phyloP scores from a whole-genome alignment of 768 basidiomycete species.

The Kwoniella heveanensis region DNA sequence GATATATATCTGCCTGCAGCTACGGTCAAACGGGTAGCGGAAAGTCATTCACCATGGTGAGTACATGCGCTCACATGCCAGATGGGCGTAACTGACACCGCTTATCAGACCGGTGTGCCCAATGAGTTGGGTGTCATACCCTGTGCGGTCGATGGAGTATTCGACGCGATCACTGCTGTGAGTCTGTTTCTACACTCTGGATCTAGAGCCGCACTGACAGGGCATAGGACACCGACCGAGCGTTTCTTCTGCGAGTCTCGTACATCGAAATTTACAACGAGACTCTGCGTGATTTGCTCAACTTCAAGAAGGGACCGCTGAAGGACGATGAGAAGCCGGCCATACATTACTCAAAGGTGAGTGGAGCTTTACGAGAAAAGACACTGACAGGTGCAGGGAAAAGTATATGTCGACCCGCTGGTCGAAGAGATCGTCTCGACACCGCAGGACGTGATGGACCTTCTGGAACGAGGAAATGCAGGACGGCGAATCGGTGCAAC shows the following conservation, averaged over 20 bases:
- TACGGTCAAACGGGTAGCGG: slow-evolving; percentile 55
- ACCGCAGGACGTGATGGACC: slow-evolving; percentile 71
- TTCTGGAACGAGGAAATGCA: slow-evolving; percentile 63
- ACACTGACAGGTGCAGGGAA: slow-evolving; percentile 32
- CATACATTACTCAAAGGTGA: slow-evolving; percentile 51
- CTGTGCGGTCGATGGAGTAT: slow-evolving; percentile 53
- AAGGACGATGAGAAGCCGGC: slow-evolving; percentile 50
- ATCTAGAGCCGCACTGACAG: slow-evolving; percentile 7
- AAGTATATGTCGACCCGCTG: slow-evolving; percentile 57
- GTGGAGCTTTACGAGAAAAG: slow-evolving; percentile 1
- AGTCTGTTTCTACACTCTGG: slow-evolving; percentile 1
- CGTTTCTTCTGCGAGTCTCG: slow-evolving; percentile 52
- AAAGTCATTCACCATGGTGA: slow-evolving; percentile 51
- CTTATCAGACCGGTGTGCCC: slow-evolving; percentile 39
- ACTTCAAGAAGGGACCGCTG: slow-evolving; percentile 44
- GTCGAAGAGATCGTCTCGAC: slow-evolving; percentile 75
- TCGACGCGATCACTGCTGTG: slow-evolving; percentile 54
- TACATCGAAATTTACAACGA: slow-evolving; percentile 57
- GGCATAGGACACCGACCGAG: slow-evolving; percentile 46
- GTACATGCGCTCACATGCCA: not conserved
- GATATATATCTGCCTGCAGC: slow-evolving; percentile 15
- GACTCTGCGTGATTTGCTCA: slow-evolving; percentile 50
- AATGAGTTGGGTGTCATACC: slow-evolving; percentile 54
- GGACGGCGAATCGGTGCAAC: slow-evolving; percentile 49
- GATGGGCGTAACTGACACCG: slow-evolving; percentile 11